Evolutionary conservation across 2,329 filamentous ascomycete genomes (phyloP), one percentile per base, ranked within the genome.

Genomic region (Clarireedia homoeocarpa): DNA sequence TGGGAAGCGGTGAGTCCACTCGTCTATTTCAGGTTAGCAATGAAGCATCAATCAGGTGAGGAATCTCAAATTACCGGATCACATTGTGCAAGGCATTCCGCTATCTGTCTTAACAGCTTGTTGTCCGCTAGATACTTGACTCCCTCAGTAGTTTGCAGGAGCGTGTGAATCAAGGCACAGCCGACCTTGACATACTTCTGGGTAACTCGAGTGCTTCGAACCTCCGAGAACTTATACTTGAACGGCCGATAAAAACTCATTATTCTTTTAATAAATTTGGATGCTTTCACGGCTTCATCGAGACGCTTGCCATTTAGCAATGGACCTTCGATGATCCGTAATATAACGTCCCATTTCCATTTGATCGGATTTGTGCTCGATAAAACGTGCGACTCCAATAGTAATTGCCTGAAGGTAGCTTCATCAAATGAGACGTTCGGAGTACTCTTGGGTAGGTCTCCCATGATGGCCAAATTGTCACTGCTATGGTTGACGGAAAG

Each of bases 211-310:
- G 91, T 95, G 69, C 90, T 97, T 63, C 89, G 86, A 44, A 94
- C 81, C 64, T 95, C 89, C 0, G 91, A 89, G 66, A 97, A 99
- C 61, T 91, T 86, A 69, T 91, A 95, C 69, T 99, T 99, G 75
- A 99, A 99, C 0, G 94, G 94, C 10, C 94, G 82, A 69, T 96
- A 95, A 69, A 99, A 99, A 58, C 91, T 94, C 70, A 96, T 84
- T 57, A 99, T 79, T 9, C 95, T 81, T 73, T 97, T 96, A 65
- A 97, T 86, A 67, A 97, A 99, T 69, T 97, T 97, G 2, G 91
- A 95, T 1, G 88, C 91, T 69, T 91, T 92, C 68, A 95, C 88
- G 0, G 92, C 92, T 71, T 99, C 94, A 63, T 96, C 92, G 4
- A 99, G 78, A 10, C 94, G 82, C 71, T 96, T 96, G 0, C 91